Base-by-base conservation (phyloP, 192 early-diverging fungal species). In the Umbelopsis sp. region DNA sequence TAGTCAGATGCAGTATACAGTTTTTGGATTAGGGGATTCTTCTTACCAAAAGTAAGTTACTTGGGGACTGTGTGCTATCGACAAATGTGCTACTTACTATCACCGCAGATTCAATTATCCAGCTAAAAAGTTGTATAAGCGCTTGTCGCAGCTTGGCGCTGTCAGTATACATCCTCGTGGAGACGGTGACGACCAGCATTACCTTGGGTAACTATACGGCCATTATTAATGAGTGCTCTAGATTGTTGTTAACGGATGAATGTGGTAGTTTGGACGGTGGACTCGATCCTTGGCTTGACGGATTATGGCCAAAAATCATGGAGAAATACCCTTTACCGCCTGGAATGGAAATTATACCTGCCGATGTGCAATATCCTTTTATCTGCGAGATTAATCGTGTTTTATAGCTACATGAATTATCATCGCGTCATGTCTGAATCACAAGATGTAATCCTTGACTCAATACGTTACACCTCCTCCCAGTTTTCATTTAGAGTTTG, bases 121-220 rank as follows among this genome's bases (percentile, higher is more conserved):
- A 3, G 92, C 94, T 0, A 97, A 97, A 75, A 96, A 97, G 71
- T 85, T 99, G 54, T 85, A 90, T 80, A 91, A 93, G 44, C 84
- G 97, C 41, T 79, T 98, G 65, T 69, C 85, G 62, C 93, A 98
- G 68, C 83, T 99, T 26, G 97, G 97, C 22, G 97, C 92, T 3
- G 66, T 59, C 41, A 78, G 90, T 16, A 54, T 99, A 10, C 71
- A 90, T 31, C 68, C 73, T 17, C 82, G 92, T 25, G 96, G 95
- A 0, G 94, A 96, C 70, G 96, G 93, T 31, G 97, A 99, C 73
- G 97, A 98, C 81, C 96, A 97, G 79, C 96, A 99, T 74, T 94
- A 95, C 62, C 79, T 96, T 71, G 97, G 97, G 82, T 84, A 81
- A 84, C 70, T 53, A 11, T 11, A 41, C 12, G 12, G 0, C 12